phyloP scores from a whole-genome alignment of 257 asterid genomes.

The Plantago major region DNA sequence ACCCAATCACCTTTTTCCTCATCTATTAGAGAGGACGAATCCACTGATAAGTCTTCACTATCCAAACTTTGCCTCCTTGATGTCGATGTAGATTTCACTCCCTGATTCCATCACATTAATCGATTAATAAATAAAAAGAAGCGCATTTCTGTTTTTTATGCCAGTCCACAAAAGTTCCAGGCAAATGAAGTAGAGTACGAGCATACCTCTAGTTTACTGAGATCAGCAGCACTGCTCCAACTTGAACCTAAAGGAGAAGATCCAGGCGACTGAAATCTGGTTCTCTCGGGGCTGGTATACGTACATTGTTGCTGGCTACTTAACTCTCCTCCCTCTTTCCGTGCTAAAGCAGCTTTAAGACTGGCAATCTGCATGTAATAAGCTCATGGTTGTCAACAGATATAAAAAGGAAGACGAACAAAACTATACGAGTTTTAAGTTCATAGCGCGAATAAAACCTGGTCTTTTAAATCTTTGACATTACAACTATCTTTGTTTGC shows the following conservation, averaged over 20 bases:
- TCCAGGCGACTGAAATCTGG: slow-evolving; percentile 25
- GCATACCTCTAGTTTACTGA: slow-evolving; percentile 30
- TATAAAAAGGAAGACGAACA: background rate
- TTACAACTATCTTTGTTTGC: slow-evolving; percentile 66
- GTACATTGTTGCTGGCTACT: slow-evolving; percentile 24
- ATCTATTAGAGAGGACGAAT: slow-evolving; percentile 19
- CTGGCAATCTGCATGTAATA: slow-evolving; percentile 45
- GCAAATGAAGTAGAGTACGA: background rate
- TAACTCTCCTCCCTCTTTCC: slow-evolving; percentile 54
- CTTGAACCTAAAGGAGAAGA: slow-evolving; percentile 44
- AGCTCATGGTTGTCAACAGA: slow-evolving; percentile 6
- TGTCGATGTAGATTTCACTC: slow-evolving; percentile 25
- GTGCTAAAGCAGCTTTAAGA: slow-evolving; percentile 67
- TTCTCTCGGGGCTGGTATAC: slow-evolving; percentile 52
- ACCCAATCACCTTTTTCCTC: slow-evolving; percentile 52
- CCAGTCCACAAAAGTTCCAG: background rate
- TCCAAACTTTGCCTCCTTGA: slow-evolving; percentile 55
- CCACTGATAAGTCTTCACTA: slow-evolving; percentile 29
- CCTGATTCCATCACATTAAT: slow-evolving; percentile 26
- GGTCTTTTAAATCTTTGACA: slow-evolving; percentile 74
- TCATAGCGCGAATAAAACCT: slow-evolving; percentile 35
- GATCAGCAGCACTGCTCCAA: slow-evolving; percentile 36
- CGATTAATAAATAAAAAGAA: background rate
- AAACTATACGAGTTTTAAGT: background rate
- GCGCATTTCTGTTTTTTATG: background rate